Base-by-base conservation (phyloP, 163 green algal species). In the Smithsoniella earleae region DNA sequence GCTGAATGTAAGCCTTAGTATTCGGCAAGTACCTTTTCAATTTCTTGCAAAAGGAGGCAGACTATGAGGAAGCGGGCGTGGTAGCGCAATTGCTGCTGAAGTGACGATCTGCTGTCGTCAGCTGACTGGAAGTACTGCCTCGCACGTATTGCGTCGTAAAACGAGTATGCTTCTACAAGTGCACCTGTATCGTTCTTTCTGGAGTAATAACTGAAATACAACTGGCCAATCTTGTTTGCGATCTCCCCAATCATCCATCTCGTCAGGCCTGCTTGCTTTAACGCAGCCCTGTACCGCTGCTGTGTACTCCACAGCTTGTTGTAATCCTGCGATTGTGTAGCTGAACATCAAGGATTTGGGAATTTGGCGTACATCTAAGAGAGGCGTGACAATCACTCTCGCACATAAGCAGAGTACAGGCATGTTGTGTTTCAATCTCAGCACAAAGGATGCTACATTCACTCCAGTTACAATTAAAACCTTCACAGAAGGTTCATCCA, bases 161-260 rank as follows among this genome's bases (percentile, higher is more conserved):
- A 91, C 20, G 82, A 77, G 65, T 86, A 87, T 5, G 76, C 75
- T 76, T 91, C 86, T 22, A 83, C 54, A 38, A 91, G 77, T 37
- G 80, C 85, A n/a, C 63, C 54, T 16, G 78, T 77, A 43, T 86
- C 80, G 20, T 76, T 77, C 20, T 81, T 87, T 13, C 85, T 80
- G 62, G 88, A 89, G 77, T 87, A 89, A 52, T 84, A 83, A 77
- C 88, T 89, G 76, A 90, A 89, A 22, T 90, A 83, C 78, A 86
- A 77, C 78, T 85, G 83, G 5, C 82, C 81, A 45, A 89, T 88
- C 62, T 86, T 85, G 30, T 62, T 82, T 28, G 84, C 84, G 37
- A 90, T 88, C 38, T 84, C 79, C 2, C 85, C 85, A n/a, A 90
- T 82, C 33, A 88, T 84, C 63, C 79, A 84, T 33, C 85, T 79